These are phyloP conservation scores for Coniochaeta ligniaria DNA, from an alignment of 2,329 filamentous ascomycete species.

Conservation along the genomic window DNA sequence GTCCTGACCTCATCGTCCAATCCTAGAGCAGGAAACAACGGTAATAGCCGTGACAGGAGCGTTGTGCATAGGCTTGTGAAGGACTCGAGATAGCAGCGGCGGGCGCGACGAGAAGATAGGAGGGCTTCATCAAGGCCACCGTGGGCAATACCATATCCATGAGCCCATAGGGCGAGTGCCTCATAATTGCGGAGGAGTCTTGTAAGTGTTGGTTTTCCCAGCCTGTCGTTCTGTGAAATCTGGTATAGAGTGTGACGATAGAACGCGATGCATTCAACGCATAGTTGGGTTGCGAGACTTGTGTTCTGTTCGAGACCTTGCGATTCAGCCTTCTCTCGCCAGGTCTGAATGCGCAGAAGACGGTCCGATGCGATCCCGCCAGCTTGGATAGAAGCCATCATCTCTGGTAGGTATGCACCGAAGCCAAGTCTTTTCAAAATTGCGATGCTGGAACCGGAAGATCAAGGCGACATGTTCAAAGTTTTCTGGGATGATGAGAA, in stretches of 20 bases:
- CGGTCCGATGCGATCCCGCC: neutral
- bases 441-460: neutral
- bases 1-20: neutral
- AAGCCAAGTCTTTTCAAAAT: neutral
- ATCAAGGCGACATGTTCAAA: neutral
- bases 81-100: neutral
- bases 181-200: neutral
- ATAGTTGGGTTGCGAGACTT: neutral
- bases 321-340: neutral
- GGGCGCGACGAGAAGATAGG: neutral
- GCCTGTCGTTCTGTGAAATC: neutral
- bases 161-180: neutral
- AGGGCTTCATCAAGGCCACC: neutral
- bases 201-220: neutral
- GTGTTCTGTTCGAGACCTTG: neutral
- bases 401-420: neutral
- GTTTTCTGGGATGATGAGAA: neutral
- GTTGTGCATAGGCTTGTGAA: neutral
- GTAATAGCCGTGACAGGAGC: neutral
- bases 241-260: neutral
- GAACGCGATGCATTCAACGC: neutral
- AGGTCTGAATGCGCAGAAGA: neutral
- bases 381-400: neutral
- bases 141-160: neutral
- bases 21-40: neutral